A percentile compares a stretch with the other conserved stretches of the same genome.
These are phyloP conservation scores for Neonectria faginata DNA, from an alignment of 2,329 filamentous ascomycete genomes.

Conservation along the genomic window DNA sequence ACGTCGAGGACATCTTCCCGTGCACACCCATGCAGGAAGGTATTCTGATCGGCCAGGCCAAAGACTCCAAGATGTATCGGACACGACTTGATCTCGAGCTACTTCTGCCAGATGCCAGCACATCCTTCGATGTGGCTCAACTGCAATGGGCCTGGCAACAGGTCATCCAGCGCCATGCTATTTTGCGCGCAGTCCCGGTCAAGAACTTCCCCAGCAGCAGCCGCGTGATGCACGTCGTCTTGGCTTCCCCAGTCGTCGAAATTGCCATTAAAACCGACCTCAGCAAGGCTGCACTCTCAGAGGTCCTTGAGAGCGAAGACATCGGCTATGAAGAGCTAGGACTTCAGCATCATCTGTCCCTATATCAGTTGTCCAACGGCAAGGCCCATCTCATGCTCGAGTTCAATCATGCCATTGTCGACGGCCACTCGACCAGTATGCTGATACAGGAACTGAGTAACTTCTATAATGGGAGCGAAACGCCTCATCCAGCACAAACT, in stretches of 20 bases:
- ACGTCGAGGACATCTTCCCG: slow-evolving; percentile 26
- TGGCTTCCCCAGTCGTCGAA: slow-evolving; percentile 3
- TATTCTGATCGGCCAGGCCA: slow-evolving; percentile 27
- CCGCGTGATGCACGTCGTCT: slow-evolving; percentile 18
- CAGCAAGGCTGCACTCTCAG: background rate
- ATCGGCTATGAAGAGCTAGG: background rate
- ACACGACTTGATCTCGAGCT: too few relatives aligned
- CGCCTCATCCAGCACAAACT: background rate
- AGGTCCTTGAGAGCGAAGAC: background rate
- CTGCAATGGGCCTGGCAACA: slow-evolving; percentile 28
- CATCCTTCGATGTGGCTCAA: slow-evolving; percentile 23
- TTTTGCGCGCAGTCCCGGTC: slow-evolving; percentile 28
- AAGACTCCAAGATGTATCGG: slow-evolving; percentile 18
- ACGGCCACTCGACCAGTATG: slow-evolving; percentile 46
- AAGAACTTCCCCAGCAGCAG: slow-evolving; percentile 16
- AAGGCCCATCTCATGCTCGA: slow-evolving; percentile 42
- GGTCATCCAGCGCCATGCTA: slow-evolving; percentile 27
- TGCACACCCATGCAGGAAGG: slow-evolving; percentile 35
- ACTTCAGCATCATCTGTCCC: slow-evolving; percentile 30
- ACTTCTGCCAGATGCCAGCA: background rate
- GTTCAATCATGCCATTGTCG: slow-evolving; percentile 49
- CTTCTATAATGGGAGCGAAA: slow-evolving; percentile 39
- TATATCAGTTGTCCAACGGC: slow-evolving; percentile 23
- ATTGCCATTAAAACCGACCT: background rate
- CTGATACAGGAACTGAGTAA: slow-evolving; percentile 46